Evolutionary conservation across 306 rosid genomes (phyloP).

Genomic region (Luffa acutangula): DNA sequence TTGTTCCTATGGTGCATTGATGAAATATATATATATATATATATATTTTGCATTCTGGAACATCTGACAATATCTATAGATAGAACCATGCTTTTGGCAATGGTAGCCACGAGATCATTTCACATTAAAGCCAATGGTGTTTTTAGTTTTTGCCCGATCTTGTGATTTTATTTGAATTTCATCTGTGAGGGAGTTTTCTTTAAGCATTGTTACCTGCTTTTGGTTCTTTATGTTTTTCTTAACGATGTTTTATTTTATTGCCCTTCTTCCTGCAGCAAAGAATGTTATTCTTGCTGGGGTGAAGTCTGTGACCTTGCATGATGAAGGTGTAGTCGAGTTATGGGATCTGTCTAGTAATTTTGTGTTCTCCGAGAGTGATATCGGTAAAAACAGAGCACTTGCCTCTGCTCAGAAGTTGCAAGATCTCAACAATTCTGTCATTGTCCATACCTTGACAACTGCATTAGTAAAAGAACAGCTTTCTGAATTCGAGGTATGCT

Average conservation of each 20-base stretch:
- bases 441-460: conserved; percentile 44
- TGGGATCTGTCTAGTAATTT: conserved; percentile 84
- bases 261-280: conserved; percentile 54
- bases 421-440: conserved; percentile 83
- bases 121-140: neutral
- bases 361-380: conserved; percentile 51
- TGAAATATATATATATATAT: too few relatives aligned
- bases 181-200: neutral
- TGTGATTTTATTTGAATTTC: neutral
- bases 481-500: conserved; percentile 57
- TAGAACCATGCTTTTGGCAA: neutral
- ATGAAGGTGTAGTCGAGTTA: conserved; percentile 62
- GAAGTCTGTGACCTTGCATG: conserved; percentile 82
- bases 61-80: neutral
- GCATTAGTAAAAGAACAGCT: conserved; percentile 50
- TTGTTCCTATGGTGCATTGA: neutral
- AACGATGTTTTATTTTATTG: conserved; percentile 2
- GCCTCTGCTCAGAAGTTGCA: conserved; percentile 80
- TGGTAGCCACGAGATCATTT: neutral
- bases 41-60: neutral
- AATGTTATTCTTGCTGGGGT: conserved; percentile 92
- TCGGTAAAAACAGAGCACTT: conserved; percentile 69
- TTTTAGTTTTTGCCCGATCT: neutral
- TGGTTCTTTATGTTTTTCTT: conserved; percentile 5
- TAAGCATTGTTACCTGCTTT: neutral